A percentile compares a stretch with the other conserved stretches of the same genome.
Evolutionary conservation across 1,284 basidiomycete species (phyloP).

Genomic region (Sporisorium graminicola): DNA sequence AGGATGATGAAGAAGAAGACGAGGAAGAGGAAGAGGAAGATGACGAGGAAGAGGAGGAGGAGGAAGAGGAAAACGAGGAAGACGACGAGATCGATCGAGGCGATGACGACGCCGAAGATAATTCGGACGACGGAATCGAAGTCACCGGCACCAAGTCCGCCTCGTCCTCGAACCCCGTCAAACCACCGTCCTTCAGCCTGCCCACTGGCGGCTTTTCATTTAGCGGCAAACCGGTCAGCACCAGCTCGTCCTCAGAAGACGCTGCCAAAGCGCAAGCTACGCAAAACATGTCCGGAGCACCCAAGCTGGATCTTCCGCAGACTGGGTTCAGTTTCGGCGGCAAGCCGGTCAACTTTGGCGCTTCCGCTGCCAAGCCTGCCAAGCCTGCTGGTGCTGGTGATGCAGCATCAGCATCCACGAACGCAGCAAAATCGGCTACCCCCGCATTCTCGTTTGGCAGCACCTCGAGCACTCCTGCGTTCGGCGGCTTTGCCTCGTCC

Average conservation of each 20-base stretch:
- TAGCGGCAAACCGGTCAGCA: constrained; percentile 34
- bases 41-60: constrained; percentile 21
- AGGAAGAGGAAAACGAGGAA: constrained; percentile 17
- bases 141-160: constrained; percentile 33
- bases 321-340: constrained; percentile 43
- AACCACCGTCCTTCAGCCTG: constrained; percentile 38
- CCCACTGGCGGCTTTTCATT: constrained; percentile 47
- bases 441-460: constrained; percentile 19
- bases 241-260: constrained; percentile 17
- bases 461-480: constrained; percentile 7
- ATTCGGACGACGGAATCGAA: constrained; percentile 20
- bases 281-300: constrained; percentile 38
- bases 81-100: constrained; percentile 9
- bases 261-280: constrained; percentile 38
- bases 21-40: constrained; percentile 26
- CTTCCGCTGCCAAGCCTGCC: constrained; percentile 12
- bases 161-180: constrained; percentile 1
- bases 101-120: constrained; percentile 27
- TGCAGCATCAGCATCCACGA: neutral
- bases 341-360: constrained; percentile 29
- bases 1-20: constrained; percentile 22
- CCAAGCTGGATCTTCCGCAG: constrained; percentile 20
- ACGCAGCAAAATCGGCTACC: neutral
- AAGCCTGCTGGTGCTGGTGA: constrained; percentile 4
- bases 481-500: constrained; percentile 23